phyloP scores from a whole-genome alignment of 2,329 filamentous ascomycete species.

The Chaetomium sp. region DNA sequence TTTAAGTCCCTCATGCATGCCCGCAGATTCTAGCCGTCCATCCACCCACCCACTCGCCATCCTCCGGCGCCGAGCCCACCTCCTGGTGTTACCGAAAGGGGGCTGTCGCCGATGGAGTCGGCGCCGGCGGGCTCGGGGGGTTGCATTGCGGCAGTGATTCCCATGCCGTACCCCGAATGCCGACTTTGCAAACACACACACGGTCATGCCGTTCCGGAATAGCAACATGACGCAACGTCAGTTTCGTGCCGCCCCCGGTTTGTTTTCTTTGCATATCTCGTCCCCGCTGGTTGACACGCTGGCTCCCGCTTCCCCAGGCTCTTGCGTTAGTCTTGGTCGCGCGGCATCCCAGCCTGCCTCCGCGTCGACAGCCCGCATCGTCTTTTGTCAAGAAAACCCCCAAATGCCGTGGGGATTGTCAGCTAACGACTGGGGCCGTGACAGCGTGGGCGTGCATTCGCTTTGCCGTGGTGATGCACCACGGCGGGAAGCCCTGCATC shows the following conservation, averaged over 20 bases:
- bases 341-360: slow-evolving; percentile 19
- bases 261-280: slow-evolving; percentile 22
- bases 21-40: background rate
- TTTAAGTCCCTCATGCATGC: slow-evolving; percentile 8
- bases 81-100: slow-evolving; percentile 6
- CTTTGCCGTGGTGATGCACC: slow-evolving; percentile 26
- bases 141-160: slow-evolving; percentile 19
- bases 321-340: slow-evolving; percentile 17
- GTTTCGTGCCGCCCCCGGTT: slow-evolving; percentile 22
- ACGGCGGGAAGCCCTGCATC: slow-evolving; percentile 28
- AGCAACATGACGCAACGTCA: slow-evolving; percentile 19
- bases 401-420: slow-evolving; percentile 1
- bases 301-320: slow-evolving; percentile 4
- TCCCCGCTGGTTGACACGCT: slow-evolving; percentile 12
- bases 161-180: slow-evolving; percentile 11
- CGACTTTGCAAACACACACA: slow-evolving; percentile 17
- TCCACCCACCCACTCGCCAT: slow-evolving; percentile 2
- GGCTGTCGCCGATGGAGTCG: slow-evolving; percentile 3
- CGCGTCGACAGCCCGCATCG: slow-evolving; percentile 15
- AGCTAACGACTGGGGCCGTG: background rate
- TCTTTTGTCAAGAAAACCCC: slow-evolving; percentile 30
- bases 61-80: background rate
- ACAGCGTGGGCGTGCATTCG: slow-evolving; percentile 32
- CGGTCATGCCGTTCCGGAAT: background rate
- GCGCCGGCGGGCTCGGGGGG: slow-evolving; percentile 5